Base-by-base conservation (phyloP, 352 stramenopile species). In the Globisporangium nagaii region DNA sequence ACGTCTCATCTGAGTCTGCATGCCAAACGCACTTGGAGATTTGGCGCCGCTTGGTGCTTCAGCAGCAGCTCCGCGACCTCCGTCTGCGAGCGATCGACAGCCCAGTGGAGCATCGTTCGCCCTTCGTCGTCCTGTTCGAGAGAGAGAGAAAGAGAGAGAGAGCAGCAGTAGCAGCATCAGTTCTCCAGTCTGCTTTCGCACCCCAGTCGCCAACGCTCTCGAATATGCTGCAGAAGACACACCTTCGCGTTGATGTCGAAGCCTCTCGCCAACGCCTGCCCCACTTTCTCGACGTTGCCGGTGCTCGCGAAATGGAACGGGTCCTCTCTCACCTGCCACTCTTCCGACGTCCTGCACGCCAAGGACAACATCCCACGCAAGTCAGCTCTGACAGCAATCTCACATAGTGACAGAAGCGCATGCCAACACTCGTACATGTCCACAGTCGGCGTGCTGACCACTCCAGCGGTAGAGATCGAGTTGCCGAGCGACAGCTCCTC, bases 71-170 rank as follows among this genome's bases (percentile, higher is more conserved):
- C 56, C 7, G 79, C 73, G 1, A 89, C 45, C 4, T 69, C 64
- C 7, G 44, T 66, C 36, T 91, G 78, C 35, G 76, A 72, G 32
- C 81, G 70, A 45, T 91, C 81, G 10, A 91, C 81, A 20, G 81
- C 81, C 81, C 81, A 91, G 48, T 91, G 81, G 39, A 91, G 58
- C 81, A 91, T 91, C 12, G 81, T 91, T 59, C 81, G 78, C 2
- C 78, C 81, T 65, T 89, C 76, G 15, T 75, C 70, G 39, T 91
- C 81, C 77, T 88, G 59, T 41, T 27, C n/a, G 31, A 8, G 11
- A 32, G 11, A 28, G 1, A n/a, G n/a, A n/a, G n/a, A n/a, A n/a
- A n/a, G n/a, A n/a, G n/a, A n/a, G n/a, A n/a, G n/a, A n/a, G n/a
- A n/a, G n/a, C n/a, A n/a, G n/a, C n/a, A n/a, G n/a, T n/a, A n/a